phyloP scores from a whole-genome alignment of 164 flowering plant genomes.

The Magnolia kwangsiensis region DNA sequence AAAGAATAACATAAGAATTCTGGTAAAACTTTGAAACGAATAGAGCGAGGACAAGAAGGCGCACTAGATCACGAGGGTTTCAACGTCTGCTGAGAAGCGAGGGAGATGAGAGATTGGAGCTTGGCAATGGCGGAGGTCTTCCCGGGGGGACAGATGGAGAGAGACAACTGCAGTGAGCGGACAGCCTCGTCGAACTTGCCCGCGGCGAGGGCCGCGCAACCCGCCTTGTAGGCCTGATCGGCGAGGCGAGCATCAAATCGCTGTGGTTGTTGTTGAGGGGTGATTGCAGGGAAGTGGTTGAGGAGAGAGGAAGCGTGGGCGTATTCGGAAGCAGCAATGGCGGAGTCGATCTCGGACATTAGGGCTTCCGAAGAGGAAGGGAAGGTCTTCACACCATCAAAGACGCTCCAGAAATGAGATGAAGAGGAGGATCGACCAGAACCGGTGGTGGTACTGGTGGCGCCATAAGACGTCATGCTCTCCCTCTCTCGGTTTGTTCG shows the following conservation, averaged over 20 bases:
- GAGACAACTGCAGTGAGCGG: slow-evolving; percentile 47
- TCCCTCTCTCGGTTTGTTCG: background rate
- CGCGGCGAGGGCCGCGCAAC: slow-evolving; percentile 63
- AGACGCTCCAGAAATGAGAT: slow-evolving; percentile 45
- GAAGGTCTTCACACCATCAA: slow-evolving; percentile 42
- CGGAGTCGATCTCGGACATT: slow-evolving; percentile 68
- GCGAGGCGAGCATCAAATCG: slow-evolving; percentile 53
- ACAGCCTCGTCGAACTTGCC: slow-evolving; percentile 69
- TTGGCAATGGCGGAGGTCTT: slow-evolving; percentile 62
- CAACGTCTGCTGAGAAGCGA: slow-evolving; percentile 52
- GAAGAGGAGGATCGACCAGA: background rate
- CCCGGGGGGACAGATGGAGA: slow-evolving; percentile 75
- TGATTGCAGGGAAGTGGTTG: slow-evolving; percentile 19
- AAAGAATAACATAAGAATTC: too few relatives aligned
- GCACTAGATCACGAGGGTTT: slow-evolving; percentile 7
- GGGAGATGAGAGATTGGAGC: slow-evolving; percentile 65
- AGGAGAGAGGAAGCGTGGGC: slow-evolving; percentile 46
- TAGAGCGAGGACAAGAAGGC: background rate
- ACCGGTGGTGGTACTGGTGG: background rate
- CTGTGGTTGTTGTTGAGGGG: slow-evolving; percentile 8
- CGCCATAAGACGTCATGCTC: background rate
- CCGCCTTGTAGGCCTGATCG: slow-evolving; percentile 71
- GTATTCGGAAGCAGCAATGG: slow-evolving; percentile 62
- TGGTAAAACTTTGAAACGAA: background rate
- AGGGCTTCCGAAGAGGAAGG: slow-evolving; percentile 59